A percentile compares a stretch with the other conserved stretches of the same genome.
Conservation (phyloP, 2,329 filamentous ascomycete genomes). For the Polytolypa hystricis region DNA sequence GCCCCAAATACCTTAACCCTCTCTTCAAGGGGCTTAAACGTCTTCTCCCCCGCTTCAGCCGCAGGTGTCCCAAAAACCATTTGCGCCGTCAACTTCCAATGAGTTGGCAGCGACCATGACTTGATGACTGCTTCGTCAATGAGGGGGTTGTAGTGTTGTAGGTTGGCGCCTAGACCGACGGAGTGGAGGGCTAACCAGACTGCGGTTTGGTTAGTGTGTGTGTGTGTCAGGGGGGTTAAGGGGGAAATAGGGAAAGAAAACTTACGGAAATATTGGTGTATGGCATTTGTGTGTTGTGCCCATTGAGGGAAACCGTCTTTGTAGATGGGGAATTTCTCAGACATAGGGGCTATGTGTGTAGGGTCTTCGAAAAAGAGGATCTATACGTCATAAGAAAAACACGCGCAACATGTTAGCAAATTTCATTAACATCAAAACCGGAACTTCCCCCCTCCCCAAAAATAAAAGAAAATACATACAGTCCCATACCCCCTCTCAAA, state of each 20-base stretch:
- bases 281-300: conserved; percentile 66
- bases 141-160: conserved; percentile 89
- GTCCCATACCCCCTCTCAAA: conserved; percentile 69
- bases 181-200: conserved; percentile 74
- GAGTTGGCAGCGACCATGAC: conserved; percentile 58
- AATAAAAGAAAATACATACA: conserved; percentile 36
- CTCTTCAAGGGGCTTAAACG: conserved; percentile 53
- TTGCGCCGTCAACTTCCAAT: conserved; percentile 72
- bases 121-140: conserved; percentile 60
- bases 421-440: conserved; percentile 2
- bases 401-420: not conserved
- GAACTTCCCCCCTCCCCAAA: not conserved
- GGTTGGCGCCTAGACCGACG: conserved; percentile 75
- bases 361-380: conserved; percentile 81
- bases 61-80: conserved; percentile 64
- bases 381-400: no score
- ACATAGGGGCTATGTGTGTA: conserved; percentile 51
- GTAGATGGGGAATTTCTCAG: conserved; percentile 60
- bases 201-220: conserved; percentile 8
- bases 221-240: not conserved
- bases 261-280: conserved; percentile 60
- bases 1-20: conserved; percentile 51
- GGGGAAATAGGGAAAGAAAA: conserved; percentile 1
- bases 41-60: conserved; percentile 48
- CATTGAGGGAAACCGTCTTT: conserved; percentile 69